These are phyloP conservation scores for Candida fluviatilis DNA, from an alignment of 805 yeast species.

Conservation along the genomic window DNA sequence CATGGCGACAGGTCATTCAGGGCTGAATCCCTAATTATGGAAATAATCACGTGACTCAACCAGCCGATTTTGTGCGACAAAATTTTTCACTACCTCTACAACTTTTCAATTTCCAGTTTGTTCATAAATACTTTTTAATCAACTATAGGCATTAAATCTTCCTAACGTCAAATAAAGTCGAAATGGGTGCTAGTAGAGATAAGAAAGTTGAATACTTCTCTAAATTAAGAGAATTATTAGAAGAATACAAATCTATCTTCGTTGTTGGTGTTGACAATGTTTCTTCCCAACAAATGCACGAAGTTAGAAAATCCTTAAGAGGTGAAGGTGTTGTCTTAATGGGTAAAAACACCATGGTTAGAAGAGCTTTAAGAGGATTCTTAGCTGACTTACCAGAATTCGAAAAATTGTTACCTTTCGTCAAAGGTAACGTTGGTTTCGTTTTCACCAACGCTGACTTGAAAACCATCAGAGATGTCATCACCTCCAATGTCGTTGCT, in stretches of 20 bases:
- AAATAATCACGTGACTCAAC: constrained; percentile 2
- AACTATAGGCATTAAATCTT: constrained; percentile 70
- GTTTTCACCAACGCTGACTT: constrained; percentile 97
- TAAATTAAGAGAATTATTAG: constrained; percentile 92
- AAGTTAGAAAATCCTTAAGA: constrained; percentile 96
- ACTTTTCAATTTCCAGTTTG: neutral
- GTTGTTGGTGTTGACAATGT: constrained; percentile 99
- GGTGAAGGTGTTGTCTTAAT: constrained; percentile 91
- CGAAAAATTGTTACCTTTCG: constrained; percentile 91
- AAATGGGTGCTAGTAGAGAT: constrained; percentile 99
- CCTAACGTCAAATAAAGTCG: constrained; percentile 88
- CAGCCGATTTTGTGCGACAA: neutral
- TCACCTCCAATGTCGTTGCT: constrained; percentile 92
- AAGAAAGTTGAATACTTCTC: constrained; percentile 93
- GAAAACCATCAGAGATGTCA: constrained; percentile 84
- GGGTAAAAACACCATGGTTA: constrained; percentile 99
- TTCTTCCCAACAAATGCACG: constrained; percentile 99
- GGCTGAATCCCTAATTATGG: too few species aligned
- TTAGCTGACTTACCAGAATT: constrained; percentile 89
- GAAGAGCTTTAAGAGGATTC: constrained; percentile 99
- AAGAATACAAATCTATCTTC: constrained; percentile 97
- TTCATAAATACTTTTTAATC: neutral
- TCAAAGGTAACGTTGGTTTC: constrained; percentile 99
- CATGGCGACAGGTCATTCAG: too few species aligned
- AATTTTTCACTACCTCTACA: constrained; percentile 3